A percentile compares a stretch with the other conserved stretches of the same genome.
Evolutionary conservation across 108 stramenopile genomes (phyloP).

Genomic region (Stephanodiscus triporus): DNA sequence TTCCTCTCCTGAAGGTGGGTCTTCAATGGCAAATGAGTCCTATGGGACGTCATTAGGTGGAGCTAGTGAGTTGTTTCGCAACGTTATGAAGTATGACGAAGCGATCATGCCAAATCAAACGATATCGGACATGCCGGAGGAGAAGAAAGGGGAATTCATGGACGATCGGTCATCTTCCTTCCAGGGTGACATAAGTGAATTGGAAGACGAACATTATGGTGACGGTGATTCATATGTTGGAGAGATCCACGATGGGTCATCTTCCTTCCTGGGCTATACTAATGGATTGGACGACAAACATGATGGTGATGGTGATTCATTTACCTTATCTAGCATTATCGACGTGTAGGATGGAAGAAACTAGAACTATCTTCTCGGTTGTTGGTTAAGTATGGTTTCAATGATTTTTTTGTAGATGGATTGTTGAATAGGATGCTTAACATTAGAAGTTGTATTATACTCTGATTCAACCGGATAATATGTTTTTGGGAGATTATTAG

Average conservation of each 20-base stretch:
- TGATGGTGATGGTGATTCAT: neutral
- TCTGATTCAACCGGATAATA: neutral
- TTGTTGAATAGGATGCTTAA: no score
- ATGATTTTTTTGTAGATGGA: no score
- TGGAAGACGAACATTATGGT: neutral
- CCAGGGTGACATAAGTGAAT: neutral
- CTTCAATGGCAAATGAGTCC: slow-evolving; percentile 2
- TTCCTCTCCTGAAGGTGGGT: neutral
- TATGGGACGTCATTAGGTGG: neutral
- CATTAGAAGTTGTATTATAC: no score
- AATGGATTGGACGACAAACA: neutral
- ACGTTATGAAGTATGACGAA: slow-evolving; percentile 8
- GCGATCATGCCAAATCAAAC: neutral
- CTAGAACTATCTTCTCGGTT: no score
- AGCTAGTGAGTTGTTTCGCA: neutral
- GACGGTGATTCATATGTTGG: neutral
- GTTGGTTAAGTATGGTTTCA: no score
- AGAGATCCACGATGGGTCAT: neutral
- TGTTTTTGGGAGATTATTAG: neutral
- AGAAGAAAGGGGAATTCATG: neutral
- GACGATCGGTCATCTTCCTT: neutral
- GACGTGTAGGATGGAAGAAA: no score
- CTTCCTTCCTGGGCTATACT: neutral
- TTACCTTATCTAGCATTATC: no score
- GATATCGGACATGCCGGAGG: neutral